Base-by-base conservation (phyloP, 805 yeast genomes). In the Kazachstania bromeliacearum region DNA sequence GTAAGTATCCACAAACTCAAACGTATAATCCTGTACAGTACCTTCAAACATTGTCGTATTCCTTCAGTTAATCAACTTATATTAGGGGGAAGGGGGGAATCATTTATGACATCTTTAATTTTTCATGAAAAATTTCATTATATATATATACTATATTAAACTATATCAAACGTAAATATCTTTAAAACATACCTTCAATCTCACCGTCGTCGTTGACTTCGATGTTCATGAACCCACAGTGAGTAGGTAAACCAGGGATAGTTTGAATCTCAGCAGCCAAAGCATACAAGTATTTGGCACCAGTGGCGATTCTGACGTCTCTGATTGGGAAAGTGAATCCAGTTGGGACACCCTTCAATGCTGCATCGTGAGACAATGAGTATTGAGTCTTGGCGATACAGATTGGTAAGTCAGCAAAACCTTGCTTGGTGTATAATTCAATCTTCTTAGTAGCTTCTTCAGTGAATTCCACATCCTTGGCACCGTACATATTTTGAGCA, bases 301-400 rank as follows among this genome's bases (percentile, higher is more conserved):
- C 94, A 47, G 79, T 71, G 15, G 82, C 75, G 13, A 79, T 79
- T 56, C 84, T 72, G 39, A 82, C 77, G 48, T 82, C 94, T 64
- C 89, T 71, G 48, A 82, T 77, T 39, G 94, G 94, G 66, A 82
- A 77, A 27, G 68, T 75, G 64, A 81, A 82, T 1, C 80, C 89
- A 15, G 76, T 70, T 48, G 94, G 94, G 39, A 79, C 89, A 60
- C 89, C 89, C 66, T 82, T 82, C 64, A 81, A 68, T 31, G 71
- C 73, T 19, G 92, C 83, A 62, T 82, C 94, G 54, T 81, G 92
- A 6, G 89, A 80, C 50, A 82, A 65, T 13, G 92, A 82, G 61
- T 82, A 82, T 60, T 82, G 94, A 4, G 94, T 82, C 67, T 82
- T 82, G 30, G 94, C 94, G 53, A 82, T 73, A 67, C 94, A 82